Evolutionary conservation across 176 grass and related monocot genomes (phyloP), one percentile per base, ranked within the genome.

Genomic region (Zoysia japonica): DNA sequence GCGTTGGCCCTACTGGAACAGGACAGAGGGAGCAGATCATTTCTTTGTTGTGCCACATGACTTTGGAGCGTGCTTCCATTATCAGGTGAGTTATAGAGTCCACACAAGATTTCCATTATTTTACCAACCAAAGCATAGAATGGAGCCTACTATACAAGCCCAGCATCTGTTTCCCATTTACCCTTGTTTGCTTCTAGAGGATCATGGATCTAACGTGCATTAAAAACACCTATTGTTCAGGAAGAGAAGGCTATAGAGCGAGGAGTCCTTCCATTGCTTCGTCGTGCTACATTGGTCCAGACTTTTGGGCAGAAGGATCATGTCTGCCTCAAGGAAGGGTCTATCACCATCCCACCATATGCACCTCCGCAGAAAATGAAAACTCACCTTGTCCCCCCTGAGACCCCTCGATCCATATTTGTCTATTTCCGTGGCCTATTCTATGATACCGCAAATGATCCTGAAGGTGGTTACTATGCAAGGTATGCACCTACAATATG

Each of bases 241-340:
- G 90, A 88, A 86, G 90, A 92, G 59, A 92, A 83, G 72, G 90
- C 90, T 13, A 89, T 89, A 0, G 79, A 86, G 28, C 61, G 86
- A 1, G 90, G 90, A 73, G 88, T 92, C 68, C 83, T 86, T 47
- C 90, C 86, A 10, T 86, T 92, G 86, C 86, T 92, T 84, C 86
- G 72, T 6, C 83, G 90, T 38, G 90, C 90, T 35, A 89, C 90
- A 0, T 68, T 92, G 0, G 86, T 89, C 12, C 90, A 92, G 71
- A 92, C 86, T 28, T 92, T 92, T 81, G 90, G 90, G 83, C 90
- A 92, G 52, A 85, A 86, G 47, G 87, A 92, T 69, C 90, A 92
- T 86, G 90, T 92, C 6, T 92, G 90, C 67, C 51, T 92, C 5
- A 92, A 89, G 86, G 86, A 92, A 61, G 86, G 86, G 37, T 92